Base-by-base conservation (phyloP, 768 basidiomycete genomes). In the Phallus indusiatus region DNA sequence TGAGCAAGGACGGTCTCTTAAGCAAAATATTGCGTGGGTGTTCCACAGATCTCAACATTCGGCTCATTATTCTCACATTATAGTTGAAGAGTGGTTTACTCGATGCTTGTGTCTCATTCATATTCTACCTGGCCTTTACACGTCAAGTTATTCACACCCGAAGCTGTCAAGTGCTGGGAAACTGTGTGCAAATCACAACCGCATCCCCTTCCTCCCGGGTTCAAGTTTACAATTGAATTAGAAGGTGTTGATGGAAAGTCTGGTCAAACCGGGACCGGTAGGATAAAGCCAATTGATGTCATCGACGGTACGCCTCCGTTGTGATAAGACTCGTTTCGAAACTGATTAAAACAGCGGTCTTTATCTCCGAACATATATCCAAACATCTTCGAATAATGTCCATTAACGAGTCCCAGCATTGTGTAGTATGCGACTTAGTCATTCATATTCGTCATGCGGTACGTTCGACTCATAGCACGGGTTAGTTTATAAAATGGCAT, bases 81-180 rank as follows among this genome's bases (percentile, higher is more conserved):
- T 57, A 60, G 36, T 22, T 22, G 3, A 59, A 86, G 86, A 49
- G 78, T 84, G 35, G 81, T 82, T 14, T 76, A 78, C 46, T 75
- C 74, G 18, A 86, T 91, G 82, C 70, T 91, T 12, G 73, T 78
- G 1, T 74, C 70, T 4, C 78, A 82, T 63, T 88, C 90, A 0
- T 93, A 86, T 69, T 79, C 75, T 61, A 78, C 77, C 18, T 85
- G 86, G 81, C 87, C 89, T 0, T 73, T 93, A 35, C 84, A 83
- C 60, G 80, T 90, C 64, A 87, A 86, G 64, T 68, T 91, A 6
- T 93, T 91, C 70, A 83, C 84, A 1, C 70, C 76, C 47, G 80
- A 84, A 56, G 85, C 84, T 12, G 74, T 76, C 18, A 75, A 75
- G 57, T 67, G 69, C 5, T 90, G 88, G 85, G 64, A 75, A 14